Evolutionary conservation across 2,329 filamentous ascomycete genomes (phyloP).

Genomic region (Aspergillaceae sp.): DNA sequence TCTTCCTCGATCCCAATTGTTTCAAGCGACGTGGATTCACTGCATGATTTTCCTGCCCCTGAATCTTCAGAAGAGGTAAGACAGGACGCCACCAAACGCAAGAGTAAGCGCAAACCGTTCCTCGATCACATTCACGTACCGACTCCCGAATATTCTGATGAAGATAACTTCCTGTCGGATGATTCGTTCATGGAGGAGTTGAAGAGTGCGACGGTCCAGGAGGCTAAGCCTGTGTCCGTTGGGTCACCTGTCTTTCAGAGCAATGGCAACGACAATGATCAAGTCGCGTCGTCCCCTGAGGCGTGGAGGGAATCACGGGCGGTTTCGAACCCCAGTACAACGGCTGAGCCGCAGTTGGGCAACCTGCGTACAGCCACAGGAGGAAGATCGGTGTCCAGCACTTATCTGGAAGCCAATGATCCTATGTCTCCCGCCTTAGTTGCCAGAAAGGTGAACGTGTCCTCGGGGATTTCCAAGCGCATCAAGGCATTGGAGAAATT

Average conservation of each 20-base stretch:
- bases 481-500: conserved; percentile 89
- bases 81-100: conserved; percentile 15
- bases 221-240: conserved; percentile 72
- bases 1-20: conserved; percentile 13
- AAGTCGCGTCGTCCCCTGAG: conserved; percentile 13
- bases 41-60: conserved; percentile 14
- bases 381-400: conserved; percentile 32
- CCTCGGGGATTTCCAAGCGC: conserved; percentile 83
- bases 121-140: conserved; percentile 47
- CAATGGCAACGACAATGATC: conserved; percentile 25
- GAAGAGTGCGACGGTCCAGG: conserved; percentile 68
- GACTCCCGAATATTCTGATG: conserved; percentile 32
- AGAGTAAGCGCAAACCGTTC: conserved; percentile 26
- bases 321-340: conserved; percentile 32
- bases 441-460: conserved; percentile 71
- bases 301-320: conserved; percentile 30
- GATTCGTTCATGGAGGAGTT: conserved; percentile 80
- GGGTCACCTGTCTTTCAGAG: conserved; percentile 54
- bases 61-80: conserved; percentile 15
- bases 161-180: conserved; percentile 45
- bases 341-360: conserved; percentile 14
- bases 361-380: conserved; percentile 24
- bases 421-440: conserved; percentile 40
- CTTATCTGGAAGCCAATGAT: conserved; percentile 20
- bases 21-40: conserved; percentile 12